A percentile compares a stretch with the other conserved stretches of the same genome.
phyloP scores from a whole-genome alignment of 2,329 filamentous ascomycete genomes.

The Colletotrichum tropicale region DNA sequence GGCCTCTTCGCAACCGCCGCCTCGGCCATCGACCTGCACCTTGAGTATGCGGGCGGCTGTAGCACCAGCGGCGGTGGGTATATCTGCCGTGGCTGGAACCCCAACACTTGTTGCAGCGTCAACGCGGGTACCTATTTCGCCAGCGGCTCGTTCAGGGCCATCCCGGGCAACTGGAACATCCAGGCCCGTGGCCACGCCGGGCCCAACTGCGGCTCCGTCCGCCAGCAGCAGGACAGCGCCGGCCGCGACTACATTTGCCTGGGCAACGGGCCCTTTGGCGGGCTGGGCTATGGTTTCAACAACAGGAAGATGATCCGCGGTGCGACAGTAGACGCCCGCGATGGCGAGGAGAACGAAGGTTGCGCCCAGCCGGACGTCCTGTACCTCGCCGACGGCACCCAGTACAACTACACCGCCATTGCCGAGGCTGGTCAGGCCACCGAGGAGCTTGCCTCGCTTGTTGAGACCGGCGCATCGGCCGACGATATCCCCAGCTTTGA shows the following conservation, averaged over 20 bases:
- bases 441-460: background rate
- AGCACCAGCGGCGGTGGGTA: background rate
- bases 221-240: background rate
- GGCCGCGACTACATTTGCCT: constrained; percentile 6
- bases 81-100: background rate
- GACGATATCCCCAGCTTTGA: background rate
- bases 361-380: constrained; percentile 7
- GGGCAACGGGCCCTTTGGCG: background rate
- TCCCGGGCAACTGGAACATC: constrained; percentile 1
- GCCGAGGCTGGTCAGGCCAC: background rate
- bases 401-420: constrained; percentile 16
- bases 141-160: constrained; percentile 5
- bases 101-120: constrained; percentile 11
- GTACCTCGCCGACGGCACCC: constrained; percentile 11
- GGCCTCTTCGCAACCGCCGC: constrained; percentile 6
- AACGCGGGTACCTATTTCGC: background rate
- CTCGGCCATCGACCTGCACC: constrained; percentile 10
- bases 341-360: background rate
- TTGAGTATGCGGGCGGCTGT: constrained; percentile 8
- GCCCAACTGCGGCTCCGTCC: constrained; percentile 1
- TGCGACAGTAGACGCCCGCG: constrained; percentile 1
- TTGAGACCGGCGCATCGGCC: background rate
- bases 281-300: background rate
- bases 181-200: constrained; percentile 1
- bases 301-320: constrained; percentile 7